phyloP scores from a whole-genome alignment of 306 rosid species.

The Senna tora region DNA sequence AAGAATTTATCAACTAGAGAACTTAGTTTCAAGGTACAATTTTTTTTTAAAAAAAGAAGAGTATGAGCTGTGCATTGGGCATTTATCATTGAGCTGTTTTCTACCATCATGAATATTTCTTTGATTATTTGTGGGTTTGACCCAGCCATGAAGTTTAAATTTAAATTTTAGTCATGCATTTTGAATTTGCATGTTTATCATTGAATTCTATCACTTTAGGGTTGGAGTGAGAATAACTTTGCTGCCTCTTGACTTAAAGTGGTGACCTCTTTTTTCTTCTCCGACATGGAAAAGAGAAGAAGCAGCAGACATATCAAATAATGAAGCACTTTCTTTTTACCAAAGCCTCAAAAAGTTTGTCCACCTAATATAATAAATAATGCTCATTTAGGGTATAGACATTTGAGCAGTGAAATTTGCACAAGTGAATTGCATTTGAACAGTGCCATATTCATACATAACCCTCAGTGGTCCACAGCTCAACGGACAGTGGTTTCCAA shows the following conservation, averaged over 20 bases:
- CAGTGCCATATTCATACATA: slow-evolving; percentile 1
- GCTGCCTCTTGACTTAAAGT: slow-evolving; percentile 66
- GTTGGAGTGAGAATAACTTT: slow-evolving; percentile 45
- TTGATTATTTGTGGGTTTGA: background rate
- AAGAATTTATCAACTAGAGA: background rate
- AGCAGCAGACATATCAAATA: slow-evolving; percentile 46
- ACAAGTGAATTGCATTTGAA: background rate
- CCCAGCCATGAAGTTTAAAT: slow-evolving; percentile 21
- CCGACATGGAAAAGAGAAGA: slow-evolving; percentile 38
- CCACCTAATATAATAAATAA: slow-evolving; percentile 28
- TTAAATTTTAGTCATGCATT: slow-evolving; percentile 11
- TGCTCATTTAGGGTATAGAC: slow-evolving; percentile 29
- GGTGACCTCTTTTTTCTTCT: slow-evolving; percentile 48
- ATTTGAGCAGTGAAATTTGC: slow-evolving; percentile 30
- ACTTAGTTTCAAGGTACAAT: background rate
- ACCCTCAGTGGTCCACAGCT: slow-evolving; percentile 39
- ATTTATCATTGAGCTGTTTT: slow-evolving; percentile 2
- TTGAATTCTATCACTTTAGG: slow-evolving; percentile 21
- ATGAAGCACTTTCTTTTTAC: slow-evolving; percentile 36
- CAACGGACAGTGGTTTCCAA: background rate
- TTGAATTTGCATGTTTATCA: slow-evolving; percentile 20
- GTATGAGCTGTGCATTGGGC: slow-evolving; percentile 1
- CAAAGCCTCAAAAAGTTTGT: slow-evolving; percentile 45
- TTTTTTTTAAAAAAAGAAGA: background rate
- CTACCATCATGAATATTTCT: background rate